Evolutionary conservation across 495 filamentous ascomycete genomes (phyloP), one percentile per base, ranked within the genome.

Genomic region (Trichoderma gamsii): DNA sequence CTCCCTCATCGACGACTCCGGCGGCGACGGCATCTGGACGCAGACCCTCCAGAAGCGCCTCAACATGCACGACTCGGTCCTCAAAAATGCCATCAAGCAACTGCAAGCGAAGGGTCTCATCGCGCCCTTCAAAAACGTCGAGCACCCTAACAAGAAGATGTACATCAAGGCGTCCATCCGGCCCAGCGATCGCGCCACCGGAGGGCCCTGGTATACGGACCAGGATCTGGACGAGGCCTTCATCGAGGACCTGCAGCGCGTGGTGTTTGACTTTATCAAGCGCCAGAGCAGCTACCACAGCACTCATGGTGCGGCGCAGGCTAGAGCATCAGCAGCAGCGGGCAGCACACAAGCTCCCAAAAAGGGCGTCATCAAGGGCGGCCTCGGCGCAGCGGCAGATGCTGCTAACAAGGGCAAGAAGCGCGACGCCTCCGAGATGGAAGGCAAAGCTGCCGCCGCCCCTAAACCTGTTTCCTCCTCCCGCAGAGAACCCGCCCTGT

Each of bases 201-300:
- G 95, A 51, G 95, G 96, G 6, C 88, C 91, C 21, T 99, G 93
- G 91, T 97, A 92, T 72, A 93, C 90, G 25, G 90, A 97, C 65
- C 90, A 89, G 9, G 89, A 90, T 49, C 84, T 97, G 3, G 95
- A 99, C 75, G 86, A 89, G 46, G 88, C 89, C 63, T 93, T 99
- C 74, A 92, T 98, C 73, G 85, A 88, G 27, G 83, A 80, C 41
- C 80, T 96, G 16, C 81, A 88, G 41, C 80, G 83, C 4, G 85
- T 89, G 13, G 75, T 97, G 21, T 87, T 90, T 70, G 84, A 86
- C 68, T 89, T 87, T 65, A 88, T 98, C 68, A 86, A 87, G 71
- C 80, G 77, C 32, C 80, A 83, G 69, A 92, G 88, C 70, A 93
- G 90, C 81, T 91, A 85, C 75, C 68, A 76, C 8, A 78, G 77